Base-by-base conservation (phyloP, 2,329 filamentous ascomycete species). In the Fusarium irregulare region DNA sequence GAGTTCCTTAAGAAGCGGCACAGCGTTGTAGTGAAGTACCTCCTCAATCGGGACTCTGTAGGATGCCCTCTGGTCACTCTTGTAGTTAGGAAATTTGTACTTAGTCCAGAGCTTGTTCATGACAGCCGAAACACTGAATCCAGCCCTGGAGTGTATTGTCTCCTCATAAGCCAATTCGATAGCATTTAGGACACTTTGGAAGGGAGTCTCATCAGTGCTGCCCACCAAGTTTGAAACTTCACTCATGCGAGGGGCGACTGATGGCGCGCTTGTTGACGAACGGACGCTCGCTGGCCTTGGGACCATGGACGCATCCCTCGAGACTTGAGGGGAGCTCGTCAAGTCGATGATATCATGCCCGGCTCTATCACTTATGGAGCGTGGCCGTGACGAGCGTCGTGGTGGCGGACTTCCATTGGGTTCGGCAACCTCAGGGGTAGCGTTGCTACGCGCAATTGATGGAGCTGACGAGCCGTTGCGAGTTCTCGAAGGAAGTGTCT, bases 1-100 rank as follows among this genome's bases (percentile, higher is more conserved):
- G 3, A 85, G 73, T 6, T 65, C 66, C 4, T 74, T 56, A 2
- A 83, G 66, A 8, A 88, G 76, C 8, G 80, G 79, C 7, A 69
- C 70, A 3, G 84, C 79, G 56, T 84, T 83, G 64, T 84, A 86
- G 14, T 81, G 78, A 4, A 85, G 72, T 5, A 87, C 73, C 40
- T 86, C 82, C 40, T 76, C 59, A 4, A 79, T 76, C 4, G 79
- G 79, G 12, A 86, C 79, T 48, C 76, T 83, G 71, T 84, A 83
- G n/a, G 77, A 74, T 21, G 76, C 79, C 7, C 42, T 70, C 13
- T 76, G 50, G 0, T 71, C 73, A 6, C 64, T 76, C 37, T 74
- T 78, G 40, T 64, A 73, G 27, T 55, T 59, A 10, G 78, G 78
- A 28, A 81, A 78, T 30, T 67, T 75, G 66, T 79, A 78, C 23